Evolutionary conservation across 257 asterid species (phyloP).

Genomic region (Nicotiana undulata): DNA sequence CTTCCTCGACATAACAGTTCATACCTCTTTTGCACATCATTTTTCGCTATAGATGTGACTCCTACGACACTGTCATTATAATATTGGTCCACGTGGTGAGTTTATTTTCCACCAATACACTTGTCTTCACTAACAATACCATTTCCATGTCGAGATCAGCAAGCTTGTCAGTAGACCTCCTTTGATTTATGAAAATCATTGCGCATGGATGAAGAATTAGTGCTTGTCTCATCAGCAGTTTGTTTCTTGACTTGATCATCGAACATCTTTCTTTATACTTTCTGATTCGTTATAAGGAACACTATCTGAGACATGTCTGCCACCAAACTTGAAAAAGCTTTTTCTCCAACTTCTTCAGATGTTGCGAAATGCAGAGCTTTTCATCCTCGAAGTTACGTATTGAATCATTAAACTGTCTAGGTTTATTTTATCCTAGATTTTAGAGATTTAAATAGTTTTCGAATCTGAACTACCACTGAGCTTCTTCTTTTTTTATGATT

Average conservation of each 20-base stretch:
- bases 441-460: slow-evolving; percentile 6
- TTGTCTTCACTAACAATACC: slow-evolving; percentile 7
- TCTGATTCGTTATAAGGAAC: slow-evolving; percentile 19
- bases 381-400: slow-evolving; percentile 40
- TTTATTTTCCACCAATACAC: no score
- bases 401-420: slow-evolving; percentile 13
- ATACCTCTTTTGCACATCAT: no score
- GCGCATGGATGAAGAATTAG: slow-evolving; percentile 4
- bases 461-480: slow-evolving; percentile 16
- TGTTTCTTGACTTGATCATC: slow-evolving; percentile 12
- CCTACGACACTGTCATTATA: no score
- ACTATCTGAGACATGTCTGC: slow-evolving; percentile 15
- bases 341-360: background rate
- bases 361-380: slow-evolving; percentile 21
- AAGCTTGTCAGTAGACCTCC: slow-evolving; percentile 14
- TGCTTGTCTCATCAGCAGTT: background rate
- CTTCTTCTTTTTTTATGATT: slow-evolving; percentile 13
- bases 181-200: slow-evolving; percentile 10
- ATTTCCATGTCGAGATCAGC: slow-evolving; percentile 16
- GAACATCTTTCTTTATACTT: slow-evolving; percentile 6
- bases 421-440: slow-evolving; percentile 16
- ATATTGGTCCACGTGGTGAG: no score
- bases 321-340: slow-evolving; percentile 32
- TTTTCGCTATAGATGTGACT: no score
- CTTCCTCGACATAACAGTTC: no score